Conservation (phyloP, 2,329 filamentous ascomycete genomes). For the Aspergillus fructus region DNA sequence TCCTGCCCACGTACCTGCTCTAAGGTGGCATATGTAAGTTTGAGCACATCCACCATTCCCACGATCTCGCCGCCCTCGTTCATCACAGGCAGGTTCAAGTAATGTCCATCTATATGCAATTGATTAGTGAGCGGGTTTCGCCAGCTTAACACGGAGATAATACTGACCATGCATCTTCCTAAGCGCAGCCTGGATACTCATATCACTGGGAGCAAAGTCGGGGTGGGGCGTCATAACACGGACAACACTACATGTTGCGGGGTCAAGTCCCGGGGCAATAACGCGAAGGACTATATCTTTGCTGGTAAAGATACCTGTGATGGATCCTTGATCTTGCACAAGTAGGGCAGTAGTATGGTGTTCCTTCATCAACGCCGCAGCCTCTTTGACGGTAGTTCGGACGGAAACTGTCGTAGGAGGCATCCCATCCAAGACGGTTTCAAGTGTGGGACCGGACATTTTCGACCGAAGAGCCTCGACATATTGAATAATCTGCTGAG, state of each 20-base stretch:
- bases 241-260: slow-evolving; percentile 92
- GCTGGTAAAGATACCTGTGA: slow-evolving; percentile 98
- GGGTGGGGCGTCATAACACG: slow-evolving; percentile 99
- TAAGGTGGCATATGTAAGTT: slow-evolving; percentile 94
- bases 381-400: slow-evolving; percentile 92
- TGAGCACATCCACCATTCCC: slow-evolving; percentile 98
- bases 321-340: slow-evolving; percentile 93
- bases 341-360: slow-evolving; percentile 96
- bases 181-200: slow-evolving; percentile 97
- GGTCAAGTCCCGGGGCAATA: slow-evolving; percentile 93
- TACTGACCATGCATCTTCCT: slow-evolving; percentile 96
- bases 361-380: slow-evolving; percentile 95
- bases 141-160: not conserved
- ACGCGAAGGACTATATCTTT: slow-evolving; percentile 98
- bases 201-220: slow-evolving; percentile 97
- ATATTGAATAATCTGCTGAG: slow-evolving; percentile 98
- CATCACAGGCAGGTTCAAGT: slow-evolving; percentile 97
- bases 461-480: slow-evolving; percentile 92
- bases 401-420: slow-evolving; percentile 95
- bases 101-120: slow-evolving; percentile 75
- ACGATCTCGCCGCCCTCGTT: slow-evolving; percentile 96
- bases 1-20: slow-evolving; percentile 68
- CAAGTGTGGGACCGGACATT: slow-evolving; percentile 96
- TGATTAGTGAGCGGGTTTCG: not conserved
- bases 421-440: slow-evolving; percentile 87